These are phyloP conservation scores for Cyclanthera cordifolia DNA, from an alignment of 306 rosid species.

Conservation along the genomic window DNA sequence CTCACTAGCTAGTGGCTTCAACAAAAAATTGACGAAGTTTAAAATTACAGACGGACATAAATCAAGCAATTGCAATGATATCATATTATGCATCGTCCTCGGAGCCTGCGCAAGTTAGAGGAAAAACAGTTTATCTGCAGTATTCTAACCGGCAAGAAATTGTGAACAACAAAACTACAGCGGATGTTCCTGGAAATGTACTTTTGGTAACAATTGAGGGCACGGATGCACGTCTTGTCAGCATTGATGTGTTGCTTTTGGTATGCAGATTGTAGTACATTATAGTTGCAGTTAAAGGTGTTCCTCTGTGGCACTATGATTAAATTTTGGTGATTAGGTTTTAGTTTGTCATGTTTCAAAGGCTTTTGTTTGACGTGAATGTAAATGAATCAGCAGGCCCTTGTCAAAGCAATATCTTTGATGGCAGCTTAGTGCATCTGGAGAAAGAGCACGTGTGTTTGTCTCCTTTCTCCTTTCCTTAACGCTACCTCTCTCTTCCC, in stretches of 20 bases:
- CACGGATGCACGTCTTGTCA: conserved; percentile 89
- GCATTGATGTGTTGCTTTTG: conserved; percentile 95
- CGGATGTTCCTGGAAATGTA: conserved; percentile 96
- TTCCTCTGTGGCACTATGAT: conserved; percentile 27
- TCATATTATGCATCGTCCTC: conserved; percentile 95
- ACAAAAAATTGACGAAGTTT: conserved; percentile 15
- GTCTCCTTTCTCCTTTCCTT: conserved; percentile 99
- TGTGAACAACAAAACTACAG: conserved; percentile 95
- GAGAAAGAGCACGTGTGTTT: conserved; percentile 99
- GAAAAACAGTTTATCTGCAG: conserved; percentile 93
- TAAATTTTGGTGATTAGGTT: conserved; percentile 62
- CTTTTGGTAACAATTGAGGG: conserved; percentile 98
- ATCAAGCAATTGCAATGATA: conserved; percentile 98
- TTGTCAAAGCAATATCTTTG: conserved; percentile 90
- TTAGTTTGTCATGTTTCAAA: conserved; percentile 54
- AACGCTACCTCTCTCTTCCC: conserved; percentile 90
- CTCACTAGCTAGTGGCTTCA: neutral
- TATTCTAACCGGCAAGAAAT: conserved; percentile 98
- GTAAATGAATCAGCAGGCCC: conserved; percentile 99
- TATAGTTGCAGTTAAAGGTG: conserved; percentile 26
- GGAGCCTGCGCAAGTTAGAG: conserved; percentile 98
- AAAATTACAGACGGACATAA: conserved; percentile 64
- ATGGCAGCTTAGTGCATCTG: conserved; percentile 99
- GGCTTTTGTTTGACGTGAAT: conserved; percentile 72
- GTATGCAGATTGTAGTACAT: conserved; percentile 44